These are phyloP conservation scores for Boeremia lycopersici DNA, from an alignment of 2,329 filamentous ascomycete species.

Conservation along the genomic window DNA sequence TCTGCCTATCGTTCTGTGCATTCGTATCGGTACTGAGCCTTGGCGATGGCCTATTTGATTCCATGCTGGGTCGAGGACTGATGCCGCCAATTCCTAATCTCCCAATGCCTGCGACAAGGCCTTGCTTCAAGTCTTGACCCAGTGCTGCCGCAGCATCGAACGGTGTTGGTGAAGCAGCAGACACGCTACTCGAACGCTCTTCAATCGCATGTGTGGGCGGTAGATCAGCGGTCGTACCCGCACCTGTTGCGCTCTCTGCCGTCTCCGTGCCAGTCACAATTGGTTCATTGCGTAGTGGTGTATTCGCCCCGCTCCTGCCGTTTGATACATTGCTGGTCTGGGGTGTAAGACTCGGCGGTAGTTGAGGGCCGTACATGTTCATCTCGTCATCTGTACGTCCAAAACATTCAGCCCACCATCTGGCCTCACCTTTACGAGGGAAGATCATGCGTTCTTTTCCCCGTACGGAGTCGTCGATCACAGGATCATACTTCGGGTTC, in stretches of 20 bases:
- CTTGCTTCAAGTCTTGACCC: constrained; percentile 38
- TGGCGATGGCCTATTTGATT: background rate
- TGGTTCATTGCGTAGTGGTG: constrained; percentile 37
- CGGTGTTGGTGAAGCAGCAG: constrained; percentile 23
- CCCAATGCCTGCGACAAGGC: constrained; percentile 39
- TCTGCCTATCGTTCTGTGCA: constrained; percentile 19
- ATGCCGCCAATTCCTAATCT: constrained; percentile 34
- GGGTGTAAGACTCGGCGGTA: constrained; percentile 32
- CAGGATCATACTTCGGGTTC: constrained; percentile 78
- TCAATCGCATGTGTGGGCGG: constrained; percentile 32
- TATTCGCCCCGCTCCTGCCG: constrained; percentile 33
- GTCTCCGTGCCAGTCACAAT: constrained; percentile 46
- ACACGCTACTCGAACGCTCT: constrained; percentile 15
- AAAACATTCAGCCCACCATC: constrained; percentile 93
- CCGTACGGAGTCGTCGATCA: constrained; percentile 76
- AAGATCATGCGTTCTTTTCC: constrained; percentile 85
- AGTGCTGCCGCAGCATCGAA: constrained; percentile 37
- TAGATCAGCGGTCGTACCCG: constrained; percentile 34
- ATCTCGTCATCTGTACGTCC: constrained; percentile 88
- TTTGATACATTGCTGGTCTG: constrained; percentile 35
- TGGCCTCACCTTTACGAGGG: constrained; percentile 75
- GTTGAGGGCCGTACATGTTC: constrained; percentile 65
- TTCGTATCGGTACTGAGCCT: constrained; percentile 20
- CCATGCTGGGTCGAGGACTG: constrained; percentile 23
- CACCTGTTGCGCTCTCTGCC: constrained; percentile 39